Conservation (phyloP, 352 stramenopile genomes). For the Phytopythium mirpurense region DNA sequence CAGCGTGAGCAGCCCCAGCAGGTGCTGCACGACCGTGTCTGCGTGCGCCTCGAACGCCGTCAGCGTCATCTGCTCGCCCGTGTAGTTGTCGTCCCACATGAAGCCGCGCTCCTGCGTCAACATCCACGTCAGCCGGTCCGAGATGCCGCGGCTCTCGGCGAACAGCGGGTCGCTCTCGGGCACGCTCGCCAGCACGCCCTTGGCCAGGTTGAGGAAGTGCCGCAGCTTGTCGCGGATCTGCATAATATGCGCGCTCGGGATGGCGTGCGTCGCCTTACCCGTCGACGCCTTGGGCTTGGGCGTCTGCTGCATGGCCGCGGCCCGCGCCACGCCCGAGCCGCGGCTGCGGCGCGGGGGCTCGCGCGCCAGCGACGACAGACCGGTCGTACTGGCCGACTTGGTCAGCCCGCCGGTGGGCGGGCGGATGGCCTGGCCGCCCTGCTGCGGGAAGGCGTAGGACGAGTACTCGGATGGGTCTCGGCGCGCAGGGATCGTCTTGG, state of each 20-base stretch:
- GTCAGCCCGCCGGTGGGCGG: constrained; percentile 45
- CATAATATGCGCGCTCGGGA: constrained; percentile 76
- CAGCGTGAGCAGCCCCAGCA: constrained; percentile 93
- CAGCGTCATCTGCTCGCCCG: constrained; percentile 90
- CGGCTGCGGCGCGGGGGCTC: constrained; percentile 74
- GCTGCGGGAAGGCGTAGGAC: constrained; percentile 76
- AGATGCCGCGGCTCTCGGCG: constrained; percentile 88
- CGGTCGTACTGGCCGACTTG: constrained; percentile 88
- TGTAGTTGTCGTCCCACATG: constrained; percentile 98
- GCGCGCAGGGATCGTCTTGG: constrained; percentile 77
- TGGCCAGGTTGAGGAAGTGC: constrained; percentile 91
- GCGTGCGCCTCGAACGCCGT: constrained; percentile 80
- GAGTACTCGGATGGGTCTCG: constrained; percentile 83
- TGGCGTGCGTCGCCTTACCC: constrained; percentile 64
- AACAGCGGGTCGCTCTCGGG: constrained; percentile 78
- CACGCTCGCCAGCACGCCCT: constrained; percentile 73
- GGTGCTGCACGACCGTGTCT: constrained; percentile 78
- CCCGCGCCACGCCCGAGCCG: constrained; percentile 74
- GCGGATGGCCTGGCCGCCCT: constrained; percentile 28
- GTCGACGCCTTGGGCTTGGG: constrained; percentile 52
- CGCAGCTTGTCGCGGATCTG: constrained; percentile 95
- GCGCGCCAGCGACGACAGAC: constrained; percentile 65
- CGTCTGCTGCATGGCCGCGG: constrained; percentile 74
- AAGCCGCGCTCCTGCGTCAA: constrained; percentile 96
- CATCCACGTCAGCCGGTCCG: constrained; percentile 95